Evolutionary conservation across 306 rosid species (phyloP).

Genomic region (Vigna nakashimae): DNA sequence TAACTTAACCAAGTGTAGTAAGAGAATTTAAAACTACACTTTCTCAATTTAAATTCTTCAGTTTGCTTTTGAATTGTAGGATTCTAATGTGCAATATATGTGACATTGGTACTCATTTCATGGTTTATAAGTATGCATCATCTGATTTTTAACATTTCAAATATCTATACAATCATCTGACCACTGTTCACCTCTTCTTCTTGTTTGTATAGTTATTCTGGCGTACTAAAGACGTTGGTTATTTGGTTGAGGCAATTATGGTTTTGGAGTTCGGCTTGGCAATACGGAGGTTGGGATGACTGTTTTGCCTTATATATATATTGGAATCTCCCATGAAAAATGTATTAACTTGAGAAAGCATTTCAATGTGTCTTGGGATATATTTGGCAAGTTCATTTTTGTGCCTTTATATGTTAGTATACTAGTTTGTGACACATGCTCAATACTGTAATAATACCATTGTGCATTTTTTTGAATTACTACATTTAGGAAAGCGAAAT

Average conservation of each 20-base stretch:
- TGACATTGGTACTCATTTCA: conserved; percentile 2
- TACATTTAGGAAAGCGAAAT: conserved; percentile 10
- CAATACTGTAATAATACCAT: background rate
- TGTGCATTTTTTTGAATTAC: conserved; percentile 14
- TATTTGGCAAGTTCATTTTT: conserved; percentile 5
- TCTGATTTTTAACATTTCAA: conserved; percentile 17
- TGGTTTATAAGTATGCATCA: conserved; percentile 31
- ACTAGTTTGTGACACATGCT: background rate
- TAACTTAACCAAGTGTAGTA: background rate
- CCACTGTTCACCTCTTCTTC: conserved; percentile 30
- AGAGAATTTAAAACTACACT: conserved; percentile 19
- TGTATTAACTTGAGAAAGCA: conserved; percentile 20
- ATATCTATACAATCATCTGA: conserved; percentile 24
- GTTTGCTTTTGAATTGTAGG: conserved; percentile 22
- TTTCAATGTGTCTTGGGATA: conserved; percentile 27
- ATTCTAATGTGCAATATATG: conserved; percentile 7
- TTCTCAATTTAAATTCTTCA: conserved; percentile 6
- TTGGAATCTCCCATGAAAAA: conserved; percentile 27
- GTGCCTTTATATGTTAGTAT: conserved; percentile 12
- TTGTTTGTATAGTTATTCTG: conserved; percentile 72
- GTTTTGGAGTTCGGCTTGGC: conserved; percentile 93
- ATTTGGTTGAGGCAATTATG: conserved; percentile 88
- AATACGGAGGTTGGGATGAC: conserved; percentile 71
- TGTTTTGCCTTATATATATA: conserved; percentile 25
- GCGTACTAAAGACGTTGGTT: conserved; percentile 80